Conservation (phyloP, 2,329 filamentous ascomycete genomes). For the Hypoxylon sp. region DNA sequence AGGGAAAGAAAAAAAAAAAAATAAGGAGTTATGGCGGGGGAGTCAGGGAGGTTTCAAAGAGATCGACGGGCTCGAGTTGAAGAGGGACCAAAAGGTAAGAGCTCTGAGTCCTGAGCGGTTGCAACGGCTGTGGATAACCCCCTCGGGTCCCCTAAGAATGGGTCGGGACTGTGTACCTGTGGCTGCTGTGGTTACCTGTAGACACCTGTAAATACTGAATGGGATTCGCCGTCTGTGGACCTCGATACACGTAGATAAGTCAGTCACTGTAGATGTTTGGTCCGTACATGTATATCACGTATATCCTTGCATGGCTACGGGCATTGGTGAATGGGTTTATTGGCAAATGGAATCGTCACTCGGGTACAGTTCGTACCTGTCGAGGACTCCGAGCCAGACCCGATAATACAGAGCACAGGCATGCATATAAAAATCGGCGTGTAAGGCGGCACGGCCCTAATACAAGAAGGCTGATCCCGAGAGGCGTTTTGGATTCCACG, state of each 20-base stretch:
- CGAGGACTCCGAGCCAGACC: too few relatives aligned
- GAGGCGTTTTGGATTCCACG: conserved; percentile 29
- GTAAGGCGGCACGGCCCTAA: not conserved
- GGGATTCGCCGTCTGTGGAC: conserved; percentile 22
- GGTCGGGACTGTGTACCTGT: conserved; percentile 17
- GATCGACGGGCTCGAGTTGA: conserved; percentile 11
- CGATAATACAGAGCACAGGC: too few relatives aligned
- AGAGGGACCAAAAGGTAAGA: conserved; percentile 3
- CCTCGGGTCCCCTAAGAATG: conserved; percentile 25
- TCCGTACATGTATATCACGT: too few relatives aligned
- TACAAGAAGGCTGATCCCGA: conserved; percentile 11
- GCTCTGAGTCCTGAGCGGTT: conserved; percentile 26
- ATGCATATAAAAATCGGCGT: conserved; percentile 11
- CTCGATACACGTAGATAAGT: too few relatives aligned
- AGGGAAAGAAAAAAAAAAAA: conserved; percentile 4
- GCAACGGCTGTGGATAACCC: conserved; percentile 33
- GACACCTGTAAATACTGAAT: too few relatives aligned
- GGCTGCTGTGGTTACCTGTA: too few relatives aligned
- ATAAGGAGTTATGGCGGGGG: conserved; percentile 1
- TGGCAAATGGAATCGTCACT: too few relatives aligned
- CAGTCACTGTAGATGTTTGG: too few relatives aligned
- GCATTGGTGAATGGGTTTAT: too few relatives aligned
- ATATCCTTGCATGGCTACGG: too few relatives aligned
- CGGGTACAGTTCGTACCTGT: too few relatives aligned
- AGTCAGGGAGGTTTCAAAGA: conserved; percentile 30